Evolutionary conservation across 2,329 filamentous ascomycete genomes (phyloP).

Genomic region (Pseudogymnoascus sp.): DNA sequence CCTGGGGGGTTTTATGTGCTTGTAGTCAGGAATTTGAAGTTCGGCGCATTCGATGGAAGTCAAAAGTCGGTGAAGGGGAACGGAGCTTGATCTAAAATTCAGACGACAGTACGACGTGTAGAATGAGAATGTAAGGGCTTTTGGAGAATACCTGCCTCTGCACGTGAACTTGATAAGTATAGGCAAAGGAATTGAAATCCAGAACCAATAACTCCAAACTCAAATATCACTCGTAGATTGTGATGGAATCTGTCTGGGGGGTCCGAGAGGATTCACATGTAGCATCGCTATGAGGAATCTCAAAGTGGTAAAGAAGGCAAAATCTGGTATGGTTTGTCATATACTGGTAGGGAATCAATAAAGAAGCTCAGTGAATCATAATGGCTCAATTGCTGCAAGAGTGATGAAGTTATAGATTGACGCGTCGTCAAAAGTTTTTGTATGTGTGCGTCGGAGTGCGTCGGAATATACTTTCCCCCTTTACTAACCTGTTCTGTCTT

Average conservation of each 20-base stretch:
- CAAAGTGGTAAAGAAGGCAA: not conserved
- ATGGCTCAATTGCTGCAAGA: not conserved
- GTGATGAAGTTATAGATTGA: not conserved
- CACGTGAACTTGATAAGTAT: not conserved
- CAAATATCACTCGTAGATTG: slow-evolving; percentile 3
- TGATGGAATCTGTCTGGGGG: not conserved
- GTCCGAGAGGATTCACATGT: not conserved
- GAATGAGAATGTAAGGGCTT: not conserved
- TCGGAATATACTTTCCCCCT: slow-evolving; percentile 6
- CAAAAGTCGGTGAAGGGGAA: not conserved
- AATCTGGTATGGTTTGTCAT: not conserved
- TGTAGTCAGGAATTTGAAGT: not conserved
- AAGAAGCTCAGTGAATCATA: not conserved
- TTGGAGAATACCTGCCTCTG: not conserved
- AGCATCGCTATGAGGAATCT: not conserved
- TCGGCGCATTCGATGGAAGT: not conserved
- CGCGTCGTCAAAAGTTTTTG: not conserved
- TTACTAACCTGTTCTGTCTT: not conserved
- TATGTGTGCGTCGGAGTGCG: not conserved
- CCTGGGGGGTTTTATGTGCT: not conserved
- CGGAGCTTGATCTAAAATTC: slow-evolving; percentile 1
- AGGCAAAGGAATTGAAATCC: not conserved
- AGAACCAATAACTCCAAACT: not conserved
- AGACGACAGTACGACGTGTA: not conserved
- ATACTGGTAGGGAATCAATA: not conserved